Conservation (phyloP, 495 filamentous ascomycete species). For the Trichoderma asperelloides region DNA sequence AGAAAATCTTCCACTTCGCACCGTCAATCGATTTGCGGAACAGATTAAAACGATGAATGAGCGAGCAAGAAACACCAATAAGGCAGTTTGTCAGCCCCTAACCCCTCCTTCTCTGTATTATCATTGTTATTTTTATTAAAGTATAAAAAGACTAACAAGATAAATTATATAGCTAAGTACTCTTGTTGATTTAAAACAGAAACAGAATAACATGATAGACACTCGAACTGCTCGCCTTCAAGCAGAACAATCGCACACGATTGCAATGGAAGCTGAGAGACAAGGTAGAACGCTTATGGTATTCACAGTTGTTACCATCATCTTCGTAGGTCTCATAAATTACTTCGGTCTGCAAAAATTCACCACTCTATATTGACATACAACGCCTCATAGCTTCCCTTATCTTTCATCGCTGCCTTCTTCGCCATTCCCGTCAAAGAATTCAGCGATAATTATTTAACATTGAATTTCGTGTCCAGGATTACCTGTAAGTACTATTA, state of each 20-base stretch:
- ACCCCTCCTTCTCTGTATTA: too few species aligned
- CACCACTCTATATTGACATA: background rate
- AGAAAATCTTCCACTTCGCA: background rate
- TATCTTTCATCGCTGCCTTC: conserved; percentile 33
- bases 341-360: background rate
- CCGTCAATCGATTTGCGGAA: background rate
- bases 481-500: background rate
- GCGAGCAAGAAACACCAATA: background rate
- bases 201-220: conserved; percentile 23
- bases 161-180: background rate
- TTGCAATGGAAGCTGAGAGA: conserved; percentile 46
- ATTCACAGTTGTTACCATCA: conserved; percentile 57
- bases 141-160: background rate
- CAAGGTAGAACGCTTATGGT: conserved; percentile 55
- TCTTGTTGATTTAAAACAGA: background rate
- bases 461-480: background rate
- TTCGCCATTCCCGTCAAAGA: conserved; percentile 25
- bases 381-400: conserved; percentile 19
- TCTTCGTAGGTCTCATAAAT: conserved; percentile 29
- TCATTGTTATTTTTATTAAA: too few species aligned
- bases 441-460: background rate
- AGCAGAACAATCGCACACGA: conserved; percentile 44
- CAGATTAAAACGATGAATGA: background rate
- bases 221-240: conserved; percentile 36
- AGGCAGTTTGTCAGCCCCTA: background rate